Evolutionary conservation across 106 monocot genomes (phyloP), one percentile per base, ranked within the genome.

Genomic region (Dendrobium chrysotoxum): DNA sequence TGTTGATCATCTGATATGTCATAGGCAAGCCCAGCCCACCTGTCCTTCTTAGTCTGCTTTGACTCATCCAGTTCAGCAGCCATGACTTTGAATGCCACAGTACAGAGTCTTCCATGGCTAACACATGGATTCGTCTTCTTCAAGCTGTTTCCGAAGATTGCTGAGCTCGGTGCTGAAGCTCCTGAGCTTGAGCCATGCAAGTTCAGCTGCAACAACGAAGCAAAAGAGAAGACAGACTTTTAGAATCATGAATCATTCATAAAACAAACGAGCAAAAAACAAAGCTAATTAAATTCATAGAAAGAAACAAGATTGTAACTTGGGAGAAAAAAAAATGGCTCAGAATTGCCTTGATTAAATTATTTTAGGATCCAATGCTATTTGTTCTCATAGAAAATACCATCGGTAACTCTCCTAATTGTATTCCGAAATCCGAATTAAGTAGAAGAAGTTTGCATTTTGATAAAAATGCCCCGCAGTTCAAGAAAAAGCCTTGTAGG

Each of bases 1-100:
- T 97, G 97, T 79, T 97, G 97, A 80, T 97, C 97, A n/a, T 97
- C 97, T 8, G 97, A 97, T 0, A 39, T 81, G 78, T 94, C 97
- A 40, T n/a, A 79, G 3, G 81, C 87, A 11, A 97, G 90, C 7
- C 87, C 87, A 0, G 21, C 76, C 97, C 97, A 97, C 40, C 72
- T 83, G 87, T 95, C 95, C 70, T 75, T 38, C 7, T 77, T 55
- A 17, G 90, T 88, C 84, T 96, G 91, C 87, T 96, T 96, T 38
- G 50, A n/a, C 86, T 94, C 92, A 46, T 94, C 90, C 12, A 89
- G 82, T 5, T 94, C 96, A 6, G 72, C 82, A 1, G 93, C 92
- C 86, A 88, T 77, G 76, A 86, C 90, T 83, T 85, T 88, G 89
- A 94, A 85, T 10, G 66, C 81, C 23, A 82, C 83, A 9, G 86